phyloP scores from a whole-genome alignment of 768 basidiomycete species.

The Kwoniella bestiolae region DNA sequence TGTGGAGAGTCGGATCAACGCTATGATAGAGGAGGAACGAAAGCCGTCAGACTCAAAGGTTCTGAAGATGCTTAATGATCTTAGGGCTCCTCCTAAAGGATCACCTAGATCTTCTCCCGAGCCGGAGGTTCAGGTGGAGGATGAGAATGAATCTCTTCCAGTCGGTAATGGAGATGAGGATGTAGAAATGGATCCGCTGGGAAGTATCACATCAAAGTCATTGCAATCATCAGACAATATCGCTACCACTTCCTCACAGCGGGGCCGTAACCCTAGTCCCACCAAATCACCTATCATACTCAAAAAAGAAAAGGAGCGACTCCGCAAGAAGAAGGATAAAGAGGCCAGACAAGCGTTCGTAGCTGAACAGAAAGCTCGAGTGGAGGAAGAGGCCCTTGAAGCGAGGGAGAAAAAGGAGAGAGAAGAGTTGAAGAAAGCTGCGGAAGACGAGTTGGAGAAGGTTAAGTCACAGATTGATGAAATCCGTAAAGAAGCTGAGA shows the following conservation, averaged over 20 bases:
- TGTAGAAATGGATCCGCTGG: neutral
- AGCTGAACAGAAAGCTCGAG: neutral
- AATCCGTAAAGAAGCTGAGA: neutral
- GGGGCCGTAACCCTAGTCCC: too few relatives aligned
- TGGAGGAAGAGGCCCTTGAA: neutral
- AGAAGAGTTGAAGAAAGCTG: neutral
- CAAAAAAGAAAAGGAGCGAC: neutral
- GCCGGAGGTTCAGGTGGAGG: neutral
- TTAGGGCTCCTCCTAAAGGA: neutral
- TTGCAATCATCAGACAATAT: neutral
- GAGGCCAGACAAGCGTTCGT: neutral
- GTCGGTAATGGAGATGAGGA: neutral
- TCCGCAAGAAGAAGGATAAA: neutral
- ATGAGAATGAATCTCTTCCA: neutral
- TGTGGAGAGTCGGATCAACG: neutral
- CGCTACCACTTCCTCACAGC: neutral
- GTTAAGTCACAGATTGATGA: neutral
- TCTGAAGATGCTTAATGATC: neutral
- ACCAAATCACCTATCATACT: neutral
- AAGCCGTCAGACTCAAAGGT: neutral
- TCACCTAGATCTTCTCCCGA: neutral
- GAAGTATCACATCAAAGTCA: neutral
- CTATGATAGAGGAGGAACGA: neutral
- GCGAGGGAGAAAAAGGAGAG: neutral
- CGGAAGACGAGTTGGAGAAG: conserved; percentile 5